Conservation (phyloP, 495 filamentous ascomycete species). For the Penicillium pulvis region DNA sequence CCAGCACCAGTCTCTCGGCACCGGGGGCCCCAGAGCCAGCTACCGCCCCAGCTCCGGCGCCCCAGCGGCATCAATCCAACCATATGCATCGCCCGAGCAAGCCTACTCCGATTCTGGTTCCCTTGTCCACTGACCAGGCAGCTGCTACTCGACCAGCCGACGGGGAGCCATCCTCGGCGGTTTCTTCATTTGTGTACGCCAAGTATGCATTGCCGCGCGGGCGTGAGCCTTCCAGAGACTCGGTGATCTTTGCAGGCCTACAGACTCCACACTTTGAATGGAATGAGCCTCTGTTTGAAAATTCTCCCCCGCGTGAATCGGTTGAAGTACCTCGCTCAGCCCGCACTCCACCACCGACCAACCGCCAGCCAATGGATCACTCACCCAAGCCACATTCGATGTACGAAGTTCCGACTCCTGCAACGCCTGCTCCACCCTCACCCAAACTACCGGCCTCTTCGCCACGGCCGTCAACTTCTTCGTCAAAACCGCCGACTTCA, state of each 20-base stretch:
- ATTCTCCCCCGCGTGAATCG: constrained; percentile 48
- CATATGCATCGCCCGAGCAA: constrained; percentile 40
- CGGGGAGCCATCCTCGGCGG: constrained; percentile 47
- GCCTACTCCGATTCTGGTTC: constrained; percentile 43
- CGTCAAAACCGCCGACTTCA: neutral
- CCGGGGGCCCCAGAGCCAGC: constrained; percentile 31
- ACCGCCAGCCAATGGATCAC: constrained; percentile 19
- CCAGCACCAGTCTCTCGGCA: constrained; percentile 60
- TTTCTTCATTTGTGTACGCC: constrained; percentile 79
- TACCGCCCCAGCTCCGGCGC: constrained; percentile 6
- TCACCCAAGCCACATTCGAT: constrained; percentile 43
- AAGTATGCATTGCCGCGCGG: constrained; percentile 84
- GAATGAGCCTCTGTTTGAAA: constrained; percentile 58
- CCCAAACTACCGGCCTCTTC: constrained; percentile 4
- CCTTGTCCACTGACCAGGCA: constrained; percentile 27
- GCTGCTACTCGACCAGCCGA: constrained; percentile 18
- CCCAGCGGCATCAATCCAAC: constrained; percentile 14
- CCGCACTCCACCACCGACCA: constrained; percentile 40
- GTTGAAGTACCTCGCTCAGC: constrained; percentile 38
- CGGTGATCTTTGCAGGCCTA: constrained; percentile 62
- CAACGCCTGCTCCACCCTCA: constrained; percentile 18
- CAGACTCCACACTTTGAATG: constrained; percentile 62
- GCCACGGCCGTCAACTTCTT: constrained; percentile 3
- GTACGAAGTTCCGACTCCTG: constrained; percentile 33
- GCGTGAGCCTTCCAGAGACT: constrained; percentile 70